phyloP scores from a whole-genome alignment of 208 protist genomes.

The Acanthamoeba divionensis region DNA sequence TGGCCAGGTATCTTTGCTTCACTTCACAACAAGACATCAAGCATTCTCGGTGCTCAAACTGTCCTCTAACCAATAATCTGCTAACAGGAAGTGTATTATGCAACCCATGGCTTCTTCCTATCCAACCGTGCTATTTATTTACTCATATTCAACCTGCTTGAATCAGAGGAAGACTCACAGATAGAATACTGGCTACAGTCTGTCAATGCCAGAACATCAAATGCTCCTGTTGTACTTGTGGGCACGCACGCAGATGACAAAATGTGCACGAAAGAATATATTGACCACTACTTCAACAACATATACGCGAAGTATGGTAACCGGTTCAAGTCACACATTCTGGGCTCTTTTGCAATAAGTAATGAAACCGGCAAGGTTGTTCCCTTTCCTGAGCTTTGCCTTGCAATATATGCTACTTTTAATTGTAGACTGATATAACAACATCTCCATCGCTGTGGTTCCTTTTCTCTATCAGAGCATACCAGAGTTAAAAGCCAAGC shows the following conservation, averaged over 20 bases:
- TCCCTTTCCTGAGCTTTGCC: too few relatives aligned
- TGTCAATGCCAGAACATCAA: background rate
- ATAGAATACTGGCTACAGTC: conserved; percentile 58
- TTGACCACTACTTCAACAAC: conserved; percentile 43
- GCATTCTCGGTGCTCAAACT: too few relatives aligned
- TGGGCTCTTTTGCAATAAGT: conserved; percentile 4
- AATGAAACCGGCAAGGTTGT: conserved; percentile 49
- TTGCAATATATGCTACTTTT: background rate
- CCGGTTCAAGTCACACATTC: conserved; percentile 11
- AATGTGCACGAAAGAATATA: conserved; percentile 40
- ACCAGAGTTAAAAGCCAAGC: conserved; percentile 3
- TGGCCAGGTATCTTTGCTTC: conserved; percentile 17
- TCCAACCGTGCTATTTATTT: conserved; percentile 41
- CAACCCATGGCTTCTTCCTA: conserved; percentile 51
- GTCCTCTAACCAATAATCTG: too few relatives aligned
- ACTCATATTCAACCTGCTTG: conserved; percentile 44
- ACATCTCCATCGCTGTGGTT: background rate
- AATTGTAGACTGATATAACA: too few relatives aligned
- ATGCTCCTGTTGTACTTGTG: conserved; percentile 28
- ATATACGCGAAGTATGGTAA: conserved; percentile 31
- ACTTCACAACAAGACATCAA: too few relatives aligned
- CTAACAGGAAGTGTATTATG: conserved; percentile 55
- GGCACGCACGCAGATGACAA: conserved; percentile 52
- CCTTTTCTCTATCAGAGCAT: background rate
- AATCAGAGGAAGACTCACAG: conserved; percentile 27